phyloP scores from a whole-genome alignment of 164 flowering plant species.

The Nymphaea colorata region DNA sequence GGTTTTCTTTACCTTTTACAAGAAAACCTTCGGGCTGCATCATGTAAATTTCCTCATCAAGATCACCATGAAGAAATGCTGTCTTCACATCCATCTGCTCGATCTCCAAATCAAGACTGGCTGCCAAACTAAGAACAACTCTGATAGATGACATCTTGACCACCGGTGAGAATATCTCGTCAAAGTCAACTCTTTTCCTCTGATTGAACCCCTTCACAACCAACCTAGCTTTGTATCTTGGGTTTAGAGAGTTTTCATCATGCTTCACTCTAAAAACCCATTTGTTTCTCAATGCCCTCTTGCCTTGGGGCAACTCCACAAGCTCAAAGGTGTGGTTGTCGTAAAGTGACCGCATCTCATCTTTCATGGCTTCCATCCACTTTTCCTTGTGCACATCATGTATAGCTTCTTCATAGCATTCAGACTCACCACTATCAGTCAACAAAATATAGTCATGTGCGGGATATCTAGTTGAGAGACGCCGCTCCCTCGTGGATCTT shows the following conservation, averaged over 20 bases:
- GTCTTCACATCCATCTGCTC: background rate
- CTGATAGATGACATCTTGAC: background rate
- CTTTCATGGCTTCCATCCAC: background rate
- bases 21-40: background rate
- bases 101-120: background rate
- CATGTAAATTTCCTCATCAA: constrained; percentile 1
- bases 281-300: background rate
- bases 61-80: constrained; percentile 1
- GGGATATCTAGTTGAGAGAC: background rate
- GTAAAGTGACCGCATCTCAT: background rate
- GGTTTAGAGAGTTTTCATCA: background rate
- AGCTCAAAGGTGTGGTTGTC: background rate
- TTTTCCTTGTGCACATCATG: background rate
- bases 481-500: background rate
- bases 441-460: background rate
- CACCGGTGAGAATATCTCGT: constrained; percentile 3
- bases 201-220: constrained; percentile 2
- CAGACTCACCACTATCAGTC: background rate
- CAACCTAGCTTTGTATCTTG: background rate
- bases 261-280: background rate
- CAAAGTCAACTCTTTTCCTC: constrained; percentile 1
- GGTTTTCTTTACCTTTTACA: background rate
- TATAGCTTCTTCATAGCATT: background rate
- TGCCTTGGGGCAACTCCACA: background rate
- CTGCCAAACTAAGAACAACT: background rate